Evolutionary conservation across 371 early-diverging fungal species (phyloP), one percentile per base, ranked within the genome.

Genomic region (Mortierella sp.): DNA sequence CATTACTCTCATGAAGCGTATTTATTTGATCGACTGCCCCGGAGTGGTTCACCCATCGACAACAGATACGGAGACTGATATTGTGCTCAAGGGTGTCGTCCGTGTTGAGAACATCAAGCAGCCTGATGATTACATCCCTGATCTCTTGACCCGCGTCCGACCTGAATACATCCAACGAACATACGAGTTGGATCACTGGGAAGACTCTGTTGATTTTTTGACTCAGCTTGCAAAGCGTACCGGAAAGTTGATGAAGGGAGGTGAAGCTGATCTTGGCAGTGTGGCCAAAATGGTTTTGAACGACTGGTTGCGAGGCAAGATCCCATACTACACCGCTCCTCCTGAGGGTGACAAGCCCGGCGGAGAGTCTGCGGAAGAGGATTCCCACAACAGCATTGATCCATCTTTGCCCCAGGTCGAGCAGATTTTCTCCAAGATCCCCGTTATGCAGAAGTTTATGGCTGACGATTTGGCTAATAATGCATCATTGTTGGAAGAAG

Each of bases 21-120:
- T 99, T 72, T 99, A 99, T 81, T 88, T 99, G 37, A 99, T 99
- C 78, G 99, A 99, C 85, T 99, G 99, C 83, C 99, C 99, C 19
- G 99, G 99, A 76, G 94, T 99, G 53, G 99, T 99, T 35, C 97
- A 96, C 62, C 94, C 96, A 32, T 87, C 93, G 61, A 76, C 93
- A 13, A 92, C 93, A 15, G 97, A 97, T 83, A 89, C 92, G 0
- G 98, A 97, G 76, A 92, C 95, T 6, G 98, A 99, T 73, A 97
- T 99, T 84, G 96, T 99, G 37, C 91, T 99, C 66, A 98, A 95
- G 89, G 99, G 99, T 43, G 99, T 98, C 3, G 96, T 99, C 13
- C 95, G 99, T 76, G 91, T 99, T 10, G 99, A 99, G 84, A 99
- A 98, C 80, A 85, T 99, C 66, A 88, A 89, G 65, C 89, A 88